Conservation (phyloP, 2,329 filamentous ascomycete genomes). For the Chaetomium sp. region DNA sequence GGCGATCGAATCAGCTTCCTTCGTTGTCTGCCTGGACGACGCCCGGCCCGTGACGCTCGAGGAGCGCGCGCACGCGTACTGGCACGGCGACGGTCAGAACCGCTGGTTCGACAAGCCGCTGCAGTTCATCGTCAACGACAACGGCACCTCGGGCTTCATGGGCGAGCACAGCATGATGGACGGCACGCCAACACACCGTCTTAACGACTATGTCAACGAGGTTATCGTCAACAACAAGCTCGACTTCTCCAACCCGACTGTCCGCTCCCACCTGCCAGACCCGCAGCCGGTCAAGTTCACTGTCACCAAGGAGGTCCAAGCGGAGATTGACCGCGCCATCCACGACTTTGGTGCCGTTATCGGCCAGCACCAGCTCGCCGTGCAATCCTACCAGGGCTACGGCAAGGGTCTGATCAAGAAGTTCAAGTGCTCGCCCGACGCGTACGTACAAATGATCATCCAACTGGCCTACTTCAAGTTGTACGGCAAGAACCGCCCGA, state of each 20-base stretch:
- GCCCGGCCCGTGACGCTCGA: conserved; percentile 86
- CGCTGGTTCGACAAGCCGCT: conserved; percentile 97
- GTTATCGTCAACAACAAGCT: conserved; percentile 92
- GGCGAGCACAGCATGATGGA: conserved; percentile 99
- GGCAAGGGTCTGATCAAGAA: conserved; percentile 99
- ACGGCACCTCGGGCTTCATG: conserved; percentile 94
- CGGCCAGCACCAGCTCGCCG: conserved; percentile 78
- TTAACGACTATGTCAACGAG: conserved; percentile 91
- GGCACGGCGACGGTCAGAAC: conserved; percentile 95
- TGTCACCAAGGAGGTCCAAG: conserved; percentile 64
- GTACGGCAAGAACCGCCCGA: conserved; percentile 95
- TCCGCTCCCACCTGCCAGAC: conserved; percentile 79
- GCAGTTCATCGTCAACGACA: conserved; percentile 97
- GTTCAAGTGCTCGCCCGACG: conserved; percentile 96
- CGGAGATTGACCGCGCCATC: conserved; percentile 71
- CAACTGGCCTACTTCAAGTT: conserved; percentile 98
- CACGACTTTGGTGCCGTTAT: conserved; percentile 78
- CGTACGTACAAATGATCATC: conserved; percentile 97
- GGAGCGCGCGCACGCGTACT: conserved; percentile 93
- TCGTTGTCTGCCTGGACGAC: conserved; percentile 89
- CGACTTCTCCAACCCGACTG: conserved; percentile 69
- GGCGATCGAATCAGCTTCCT: conserved; percentile 81
- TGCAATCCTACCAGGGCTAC: conserved; percentile 95
- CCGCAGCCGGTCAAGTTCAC: conserved; percentile 73
- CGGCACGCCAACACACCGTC: conserved; percentile 90